Evolutionary conservation across 257 asterid species (phyloP), one percentile per base, ranked within the genome.

Genomic region (Haberlea rhodopensis): DNA sequence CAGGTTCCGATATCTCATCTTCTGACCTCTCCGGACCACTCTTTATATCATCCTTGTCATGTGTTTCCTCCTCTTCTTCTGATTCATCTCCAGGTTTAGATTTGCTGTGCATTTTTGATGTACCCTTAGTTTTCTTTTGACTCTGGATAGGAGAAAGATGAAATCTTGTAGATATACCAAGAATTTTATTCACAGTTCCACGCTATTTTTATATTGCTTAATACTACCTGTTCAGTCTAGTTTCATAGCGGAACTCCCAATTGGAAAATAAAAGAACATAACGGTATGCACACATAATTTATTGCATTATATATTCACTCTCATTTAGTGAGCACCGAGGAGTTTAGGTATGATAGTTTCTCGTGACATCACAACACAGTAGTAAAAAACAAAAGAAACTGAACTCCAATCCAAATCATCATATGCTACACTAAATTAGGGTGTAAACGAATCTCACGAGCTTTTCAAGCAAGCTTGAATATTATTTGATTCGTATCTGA

Each of bases 1-100:
- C 86, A 57, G 74, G 78, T 26, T 87, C 88, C 65, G 96, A 82
- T 76, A 77, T 70, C 79, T 85, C 99, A 76, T 79, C 90, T 3
- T 85, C 90, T 37, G 94, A 84, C 69, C 45, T 72, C 52, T 84
- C 89, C 0, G 73, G 82, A 56, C 62, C 71, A 29, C 89, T 91
- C 71, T 84, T 79, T 15, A 31, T 65, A 62, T 81, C 79, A 73
- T 84, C 80, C 60, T 78, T 79, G 56, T 73, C 76, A 8, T 71
- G 73, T 60, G 62, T 31, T 63, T 76, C 79, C 63, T 71, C 78
- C 52, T 83, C 90, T 54, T 78, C 82, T 37, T 71, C 94, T 43
- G 76, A 79, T 75, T 82, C 96, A 71, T 78, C 84, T 65, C 86
- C 95, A 16, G 88, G 79, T 64, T 79, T 90, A 49, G 81, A 73